These are phyloP conservation scores for Byssochlamys sp. DNA, from an alignment of 2,329 filamentous ascomycete species.

Conservation along the genomic window DNA sequence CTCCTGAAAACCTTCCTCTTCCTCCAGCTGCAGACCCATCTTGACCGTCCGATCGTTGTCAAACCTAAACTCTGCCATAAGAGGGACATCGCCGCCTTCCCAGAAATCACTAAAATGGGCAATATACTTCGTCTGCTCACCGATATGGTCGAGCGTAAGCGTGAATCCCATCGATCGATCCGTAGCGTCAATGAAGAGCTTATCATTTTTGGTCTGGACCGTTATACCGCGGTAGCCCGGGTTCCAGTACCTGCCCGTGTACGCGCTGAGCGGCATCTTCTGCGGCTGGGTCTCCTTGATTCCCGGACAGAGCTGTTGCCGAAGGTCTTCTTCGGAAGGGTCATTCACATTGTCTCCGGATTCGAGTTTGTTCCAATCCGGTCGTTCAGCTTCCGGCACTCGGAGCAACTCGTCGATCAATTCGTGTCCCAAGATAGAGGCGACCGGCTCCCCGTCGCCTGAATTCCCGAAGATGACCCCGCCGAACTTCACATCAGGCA, in stretches of 20 bases:
- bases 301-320: slow-evolving; percentile 3
- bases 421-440: slow-evolving; percentile 11
- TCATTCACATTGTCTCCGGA: slow-evolving; percentile 1
- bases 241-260: slow-evolving; percentile 16
- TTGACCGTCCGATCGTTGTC: neutral
- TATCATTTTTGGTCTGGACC: slow-evolving; percentile 15
- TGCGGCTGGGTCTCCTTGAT: slow-evolving; percentile 6
- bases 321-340: neutral
- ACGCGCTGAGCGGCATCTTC: slow-evolving; percentile 10
- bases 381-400: slow-evolving; percentile 9
- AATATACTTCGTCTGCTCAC: slow-evolving; percentile 15
- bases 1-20: neutral
- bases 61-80: neutral
- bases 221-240: slow-evolving; percentile 14
- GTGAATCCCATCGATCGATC: slow-evolving; percentile 23
- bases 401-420: slow-evolving; percentile 16
- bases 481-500: slow-evolving; percentile 19
- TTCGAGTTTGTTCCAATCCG: slow-evolving; percentile 9
- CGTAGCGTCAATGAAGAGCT: slow-evolving; percentile 22
- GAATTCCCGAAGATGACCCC: slow-evolving; percentile 21
- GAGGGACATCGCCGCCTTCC: slow-evolving; percentile 1
- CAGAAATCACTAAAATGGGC: slow-evolving; percentile 12
- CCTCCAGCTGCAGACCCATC: neutral
- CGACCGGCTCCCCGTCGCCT: slow-evolving; percentile 7
- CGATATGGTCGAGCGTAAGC: slow-evolving; percentile 22